Evolutionary conservation across 306 rosid species (phyloP), one percentile per base, ranked within the genome.

Genomic region (Casuarina cunninghamiana): DNA sequence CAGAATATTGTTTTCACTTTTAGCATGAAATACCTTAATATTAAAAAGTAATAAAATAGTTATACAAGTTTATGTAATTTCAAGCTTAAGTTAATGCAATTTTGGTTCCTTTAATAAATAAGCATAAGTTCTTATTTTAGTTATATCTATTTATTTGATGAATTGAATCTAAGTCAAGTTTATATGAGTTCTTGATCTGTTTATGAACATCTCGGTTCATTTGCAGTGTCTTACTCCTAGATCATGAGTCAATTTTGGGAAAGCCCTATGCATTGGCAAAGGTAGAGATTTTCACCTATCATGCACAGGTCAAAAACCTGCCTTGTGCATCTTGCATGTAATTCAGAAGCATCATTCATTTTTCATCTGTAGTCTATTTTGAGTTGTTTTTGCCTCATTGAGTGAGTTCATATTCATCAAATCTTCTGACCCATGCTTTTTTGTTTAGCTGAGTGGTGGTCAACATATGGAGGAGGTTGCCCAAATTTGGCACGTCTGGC

Each of bases 391-490:
- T 71, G 45, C 69, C 55, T 49, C 6, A 73, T 26, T 26, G 32
- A 26, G 32, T 57, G 73, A 71, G 65, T 54, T 26, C 60, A 44
- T 74, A 17, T 46, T 73, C 58, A 19, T 67, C 58, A 79, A 67
- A 75, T 62, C 60, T 38, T 43, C 74, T 75, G 15, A n/a, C 41
- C 58, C 62, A 44, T 82, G 46, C 35, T 83, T 71, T 66, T 89
- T 80, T 62, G 10, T 62, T 66, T 77, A 94, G 96, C 90, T 62
- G 98, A 94, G 86, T 94, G 98, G 98, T 94, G 97, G 98, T 90
- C 96, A 75, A 89, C 97, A 73, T 92, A 90, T 81, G 97, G 96
- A 77, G 94, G 96, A 81, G 89, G 91, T 74, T 94, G 96, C 85
- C 96, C 97, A 26, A 90, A 89, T 86, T 84, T 94, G 83, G 85